Conservation (phyloP, 2,329 filamentous ascomycete genomes). For the Talaromyces sp. region DNA sequence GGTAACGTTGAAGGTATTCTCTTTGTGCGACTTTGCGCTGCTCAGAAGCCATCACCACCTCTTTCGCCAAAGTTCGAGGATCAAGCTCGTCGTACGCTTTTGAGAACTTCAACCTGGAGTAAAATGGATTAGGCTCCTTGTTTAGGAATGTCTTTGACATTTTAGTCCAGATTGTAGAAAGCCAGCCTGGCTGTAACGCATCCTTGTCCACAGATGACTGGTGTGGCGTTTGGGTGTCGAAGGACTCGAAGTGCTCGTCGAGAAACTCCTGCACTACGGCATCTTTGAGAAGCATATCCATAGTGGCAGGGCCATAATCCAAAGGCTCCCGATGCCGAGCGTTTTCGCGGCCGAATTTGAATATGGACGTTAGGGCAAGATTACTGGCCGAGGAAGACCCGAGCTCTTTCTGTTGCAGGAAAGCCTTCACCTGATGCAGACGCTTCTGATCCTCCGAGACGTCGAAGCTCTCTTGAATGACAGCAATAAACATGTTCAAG, state of each 20-base stretch:
- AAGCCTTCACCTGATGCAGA: slow-evolving; percentile 91
- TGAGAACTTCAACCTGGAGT: slow-evolving; percentile 71
- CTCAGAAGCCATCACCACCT: slow-evolving; percentile 80
- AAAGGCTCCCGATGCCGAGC: slow-evolving; percentile 71
- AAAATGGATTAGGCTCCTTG: slow-evolving; percentile 89
- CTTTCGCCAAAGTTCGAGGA: slow-evolving; percentile 80
- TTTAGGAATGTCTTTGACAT: slow-evolving; percentile 57
- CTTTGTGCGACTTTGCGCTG: slow-evolving; percentile 82
- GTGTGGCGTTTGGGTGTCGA: slow-evolving; percentile 1
- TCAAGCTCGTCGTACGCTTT: slow-evolving; percentile 75
- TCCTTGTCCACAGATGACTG: not conserved
- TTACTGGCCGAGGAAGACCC: slow-evolving; percentile 66
- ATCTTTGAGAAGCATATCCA: slow-evolving; percentile 96
- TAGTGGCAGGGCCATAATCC: slow-evolving; percentile 84
- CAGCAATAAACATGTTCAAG: slow-evolving; percentile 99
- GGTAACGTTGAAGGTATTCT: slow-evolving; percentile 82
- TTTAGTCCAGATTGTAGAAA: slow-evolving; percentile 61
- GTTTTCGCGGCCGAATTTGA: slow-evolving; percentile 61
- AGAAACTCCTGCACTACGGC: slow-evolving; percentile 93
- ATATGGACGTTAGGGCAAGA: slow-evolving; percentile 58
- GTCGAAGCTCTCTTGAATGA: slow-evolving; percentile 99
- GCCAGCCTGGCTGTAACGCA: slow-evolving; percentile 53
- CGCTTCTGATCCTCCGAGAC: slow-evolving; percentile 98
- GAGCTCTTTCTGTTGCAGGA: slow-evolving; percentile 85
- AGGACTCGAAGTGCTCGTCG: slow-evolving; percentile 58